Percentiles rank a stretch among this genome's conserved stretches.
Conservation (phyloP, 2,329 filamentous ascomycete species). For the Ophidiomyces ophidiicola region DNA sequence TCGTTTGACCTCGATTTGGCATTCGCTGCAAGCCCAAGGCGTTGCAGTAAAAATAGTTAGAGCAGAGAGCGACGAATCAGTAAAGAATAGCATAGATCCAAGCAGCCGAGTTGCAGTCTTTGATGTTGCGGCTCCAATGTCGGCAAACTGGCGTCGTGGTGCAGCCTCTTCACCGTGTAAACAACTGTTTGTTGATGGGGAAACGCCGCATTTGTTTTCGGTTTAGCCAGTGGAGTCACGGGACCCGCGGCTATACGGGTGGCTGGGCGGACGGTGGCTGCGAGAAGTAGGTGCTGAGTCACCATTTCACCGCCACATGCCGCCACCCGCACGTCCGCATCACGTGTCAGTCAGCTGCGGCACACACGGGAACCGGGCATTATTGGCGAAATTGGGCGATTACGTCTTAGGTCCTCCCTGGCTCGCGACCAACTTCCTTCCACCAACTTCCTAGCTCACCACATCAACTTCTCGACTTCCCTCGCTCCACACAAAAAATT, state of each 20-base stretch:
- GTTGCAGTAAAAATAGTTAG: conserved; percentile 9
- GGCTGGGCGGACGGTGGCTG: conserved; percentile 5
- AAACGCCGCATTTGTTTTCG: conserved; percentile 15
- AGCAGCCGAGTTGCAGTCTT: conserved; percentile 4
- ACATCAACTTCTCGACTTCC: not conserved
- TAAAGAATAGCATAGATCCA: conserved; percentile 10
- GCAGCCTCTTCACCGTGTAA: conserved; percentile 14
- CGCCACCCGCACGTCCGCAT: conserved; percentile 4
- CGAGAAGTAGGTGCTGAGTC: conserved; percentile 2
- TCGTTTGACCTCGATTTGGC: conserved; percentile 2
- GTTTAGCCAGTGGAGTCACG: conserved; percentile 8
- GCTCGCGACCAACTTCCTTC: conserved; percentile 8
- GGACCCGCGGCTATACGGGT: conserved; percentile 3
- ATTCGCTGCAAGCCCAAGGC: conserved; percentile 6
- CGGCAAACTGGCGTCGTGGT: conserved; percentile 8
- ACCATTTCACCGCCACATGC: conserved; percentile 7
- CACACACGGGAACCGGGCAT: conserved; percentile 7
- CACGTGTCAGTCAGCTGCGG: conserved; percentile 7
- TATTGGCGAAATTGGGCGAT: conserved; percentile 11
- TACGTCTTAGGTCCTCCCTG: conserved; percentile 11
- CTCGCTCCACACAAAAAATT: not conserved
- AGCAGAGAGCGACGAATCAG: conserved; percentile 10
- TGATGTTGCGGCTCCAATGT: conserved; percentile 7
- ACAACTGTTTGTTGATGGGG: conserved; percentile 18
- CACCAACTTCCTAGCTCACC: conserved; percentile 4